Base-by-base conservation (phyloP, 2,329 filamentous ascomycete species). In the Paraconiothyrium brasiliense region DNA sequence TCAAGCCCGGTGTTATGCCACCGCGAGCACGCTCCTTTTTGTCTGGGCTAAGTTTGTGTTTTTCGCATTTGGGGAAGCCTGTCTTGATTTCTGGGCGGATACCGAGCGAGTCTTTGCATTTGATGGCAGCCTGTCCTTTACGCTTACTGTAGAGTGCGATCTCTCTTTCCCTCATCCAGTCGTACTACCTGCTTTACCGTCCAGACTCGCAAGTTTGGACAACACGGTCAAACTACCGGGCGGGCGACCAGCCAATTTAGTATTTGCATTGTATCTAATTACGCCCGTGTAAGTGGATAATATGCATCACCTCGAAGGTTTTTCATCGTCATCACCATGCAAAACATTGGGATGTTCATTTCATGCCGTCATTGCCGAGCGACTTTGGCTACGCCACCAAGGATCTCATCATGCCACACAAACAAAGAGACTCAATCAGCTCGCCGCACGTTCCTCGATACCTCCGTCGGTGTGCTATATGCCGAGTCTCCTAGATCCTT, bases 31-130 rank as follows among this genome's bases (percentile, higher is more conserved):
- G 11, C 37, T 55, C 52, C 27, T 55, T 46, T 27, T 30, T 24
- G 54, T 20, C 1, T 56, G 54, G 54, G 54, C 41, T 46, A 47
- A 47, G 54, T 47, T 47, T 37, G 54, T 56, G 52, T 24, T 48
- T 30, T 30, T 56, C 48, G 54, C 54, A 56, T 56, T 56, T 48
- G 54, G 54, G 54, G 32, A 39, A 27, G 54, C 43, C 32, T 48
- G 54, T 56, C 43, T 32, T 56, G 46, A 27, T 41, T 54, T 30
- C 35, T 20, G 16, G 22, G 13, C 14, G 16, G 16, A 30, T 7
- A n/a, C 8, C 14, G 16, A 16, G 37, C 35, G 5, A 37, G 13
- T 37, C 30, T 46, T 46, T 55, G 52, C 52, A 55, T 55, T 46
- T 46, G 52, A 30, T 16, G 54, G 32, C 39, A 47, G 43, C 54